Conservation (phyloP, 2,329 filamentous ascomycete species). For the Neonectria faginata region DNA sequence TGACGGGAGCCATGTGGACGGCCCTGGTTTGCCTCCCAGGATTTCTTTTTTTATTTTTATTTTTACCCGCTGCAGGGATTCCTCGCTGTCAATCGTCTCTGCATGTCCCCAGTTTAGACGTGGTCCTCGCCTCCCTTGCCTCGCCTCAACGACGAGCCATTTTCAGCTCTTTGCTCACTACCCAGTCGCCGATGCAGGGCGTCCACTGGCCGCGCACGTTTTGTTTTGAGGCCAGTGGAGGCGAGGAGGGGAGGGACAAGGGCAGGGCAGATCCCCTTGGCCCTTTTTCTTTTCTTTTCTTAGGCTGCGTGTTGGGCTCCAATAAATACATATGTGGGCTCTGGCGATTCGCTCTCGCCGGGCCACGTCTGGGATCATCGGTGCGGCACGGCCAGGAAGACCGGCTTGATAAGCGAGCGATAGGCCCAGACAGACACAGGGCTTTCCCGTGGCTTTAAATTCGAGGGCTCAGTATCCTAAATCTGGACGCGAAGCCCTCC, state of each 20-base stretch:
- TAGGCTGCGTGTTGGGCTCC: constrained; percentile 7
- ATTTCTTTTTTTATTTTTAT: no score
- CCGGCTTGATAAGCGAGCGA: not conserved
- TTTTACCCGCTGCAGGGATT: not conserved
- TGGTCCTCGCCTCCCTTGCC: not conserved
- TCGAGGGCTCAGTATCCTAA: not conserved
- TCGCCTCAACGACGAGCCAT: constrained; percentile 14
- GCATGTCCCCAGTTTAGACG: not conserved
- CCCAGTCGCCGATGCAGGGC: constrained; percentile 26
- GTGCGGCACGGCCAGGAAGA: not conserved
- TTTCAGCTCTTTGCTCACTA: not conserved
- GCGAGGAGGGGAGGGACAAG: not conserved
- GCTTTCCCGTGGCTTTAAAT: not conserved
- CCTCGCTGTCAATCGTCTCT: not conserved
- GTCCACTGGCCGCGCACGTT: constrained; percentile 14
- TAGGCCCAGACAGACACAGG: not conserved
- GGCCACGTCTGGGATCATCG: constrained; percentile 3
- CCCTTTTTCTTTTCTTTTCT: not conserved
- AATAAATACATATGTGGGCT: constrained; percentile 11
- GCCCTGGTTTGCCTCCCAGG: not conserved
- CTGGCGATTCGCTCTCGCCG: constrained; percentile 2
- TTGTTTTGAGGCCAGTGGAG: constrained; percentile 18
- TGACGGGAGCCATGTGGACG: not conserved
- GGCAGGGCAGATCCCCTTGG: no score
- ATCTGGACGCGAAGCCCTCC: not conserved